Conservation (phyloP, 2,329 filamentous ascomycete species). For the Alternaria atra region DNA sequence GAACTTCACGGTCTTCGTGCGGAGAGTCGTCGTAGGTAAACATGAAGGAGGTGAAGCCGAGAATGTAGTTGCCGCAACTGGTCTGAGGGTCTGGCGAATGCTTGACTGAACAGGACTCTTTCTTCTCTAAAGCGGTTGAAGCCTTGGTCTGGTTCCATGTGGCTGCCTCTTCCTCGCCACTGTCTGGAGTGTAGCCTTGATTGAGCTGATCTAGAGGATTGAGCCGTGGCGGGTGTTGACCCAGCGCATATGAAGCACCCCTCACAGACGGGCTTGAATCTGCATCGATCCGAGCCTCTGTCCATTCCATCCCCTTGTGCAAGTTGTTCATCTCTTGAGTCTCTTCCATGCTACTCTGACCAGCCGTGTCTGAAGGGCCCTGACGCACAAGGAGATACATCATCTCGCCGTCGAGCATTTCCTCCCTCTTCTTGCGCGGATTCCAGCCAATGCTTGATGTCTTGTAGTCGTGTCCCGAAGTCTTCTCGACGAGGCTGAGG, state of each 20-base stretch:
- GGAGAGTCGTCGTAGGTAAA: slow-evolving; percentile 69
- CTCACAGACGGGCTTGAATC: too few relatives aligned
- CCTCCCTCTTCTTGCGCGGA: slow-evolving; percentile 65
- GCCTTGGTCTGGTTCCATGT: too few relatives aligned
- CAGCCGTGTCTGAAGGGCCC: neutral
- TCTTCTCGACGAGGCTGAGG: slow-evolving; percentile 67
- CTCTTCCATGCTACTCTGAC: neutral
- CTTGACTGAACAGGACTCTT: too few relatives aligned
- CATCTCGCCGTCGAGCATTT: slow-evolving; percentile 74
- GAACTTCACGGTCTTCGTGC: slow-evolving; percentile 60
- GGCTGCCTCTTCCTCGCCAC: too few relatives aligned
- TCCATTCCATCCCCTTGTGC: neutral
- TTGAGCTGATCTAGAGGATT: too few relatives aligned
- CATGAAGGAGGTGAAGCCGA: slow-evolving; percentile 68
- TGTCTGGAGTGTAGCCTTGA: too few relatives aligned
- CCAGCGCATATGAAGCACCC: too few relatives aligned
- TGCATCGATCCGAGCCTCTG: too few relatives aligned
- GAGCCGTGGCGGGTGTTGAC: too few relatives aligned
- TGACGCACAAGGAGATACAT: slow-evolving; percentile 68
- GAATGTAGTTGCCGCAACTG: slow-evolving; percentile 15
- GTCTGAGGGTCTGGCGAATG: neutral
- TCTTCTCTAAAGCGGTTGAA: too few relatives aligned
- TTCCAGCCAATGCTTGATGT: slow-evolving; percentile 71
- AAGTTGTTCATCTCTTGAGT: neutral
- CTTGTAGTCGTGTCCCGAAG: slow-evolving; percentile 71